phyloP scores from a whole-genome alignment of 331 rosid genomes.

The Malus hybrid region DNA sequence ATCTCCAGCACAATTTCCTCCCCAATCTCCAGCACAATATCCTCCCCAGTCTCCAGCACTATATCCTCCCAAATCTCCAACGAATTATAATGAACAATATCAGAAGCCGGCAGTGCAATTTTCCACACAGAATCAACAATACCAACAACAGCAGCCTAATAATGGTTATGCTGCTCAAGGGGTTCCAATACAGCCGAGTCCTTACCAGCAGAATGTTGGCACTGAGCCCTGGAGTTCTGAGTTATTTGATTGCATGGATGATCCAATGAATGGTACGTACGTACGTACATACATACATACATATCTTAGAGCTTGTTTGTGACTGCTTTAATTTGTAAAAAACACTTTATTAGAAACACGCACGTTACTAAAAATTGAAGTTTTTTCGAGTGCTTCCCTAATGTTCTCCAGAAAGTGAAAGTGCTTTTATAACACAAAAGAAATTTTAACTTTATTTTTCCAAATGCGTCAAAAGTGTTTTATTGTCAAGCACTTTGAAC shows the following conservation, averaged over 20 bases:
- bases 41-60: too few species aligned
- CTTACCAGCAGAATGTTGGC: neutral
- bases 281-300: neutral
- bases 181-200: neutral
- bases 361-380: neutral
- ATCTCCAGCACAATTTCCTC: too few species aligned
- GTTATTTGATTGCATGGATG: slow-evolving; percentile 25
- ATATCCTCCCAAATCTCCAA: too few species aligned
- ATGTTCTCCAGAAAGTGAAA: neutral
- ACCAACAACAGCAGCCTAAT: neutral
- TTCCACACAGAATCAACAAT: neutral
- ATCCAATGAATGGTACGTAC: slow-evolving; percentile 17
- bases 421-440: neutral
- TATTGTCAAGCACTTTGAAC: neutral
- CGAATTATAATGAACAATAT: neutral
- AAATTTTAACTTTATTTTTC: neutral
- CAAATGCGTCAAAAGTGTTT: neutral
- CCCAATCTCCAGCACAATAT: too few species aligned
- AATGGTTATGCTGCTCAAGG: neutral
- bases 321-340: too few species aligned
- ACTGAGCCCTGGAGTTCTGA: slow-evolving; percentile 12
- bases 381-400: neutral
- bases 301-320: neutral
- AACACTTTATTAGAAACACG: neutral
- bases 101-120: neutral